A percentile compares a stretch with the other conserved stretches of the same genome.
These are phyloP conservation scores for Solanum acaule DNA, from an alignment of 257 asterid species.

Conservation along the genomic window DNA sequence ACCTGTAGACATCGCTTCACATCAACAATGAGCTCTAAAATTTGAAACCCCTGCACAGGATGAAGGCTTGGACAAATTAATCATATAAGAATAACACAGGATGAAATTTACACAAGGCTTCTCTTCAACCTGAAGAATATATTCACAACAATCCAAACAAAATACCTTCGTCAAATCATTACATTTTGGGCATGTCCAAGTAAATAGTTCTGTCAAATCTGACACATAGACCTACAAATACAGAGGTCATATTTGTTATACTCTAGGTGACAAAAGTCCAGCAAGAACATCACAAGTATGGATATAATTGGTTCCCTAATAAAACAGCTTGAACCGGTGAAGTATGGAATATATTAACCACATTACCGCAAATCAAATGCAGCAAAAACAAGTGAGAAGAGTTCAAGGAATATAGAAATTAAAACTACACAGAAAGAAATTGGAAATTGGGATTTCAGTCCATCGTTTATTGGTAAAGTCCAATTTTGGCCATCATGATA, in stretches of 20 bases:
- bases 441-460: neutral
- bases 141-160: neutral
- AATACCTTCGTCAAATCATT: constrained; percentile 63
- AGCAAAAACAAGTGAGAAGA: neutral
- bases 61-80: neutral
- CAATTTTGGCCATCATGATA: neutral
- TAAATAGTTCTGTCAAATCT: constrained; percentile 71
- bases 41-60: constrained; percentile 75
- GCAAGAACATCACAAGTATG: neutral
- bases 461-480: neutral
- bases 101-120: neutral
- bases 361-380: neutral
- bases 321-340: neutral
- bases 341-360: neutral
- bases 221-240: constrained; percentile 73
- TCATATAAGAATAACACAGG: neutral
- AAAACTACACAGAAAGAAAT: neutral
- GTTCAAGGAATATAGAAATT: neutral
- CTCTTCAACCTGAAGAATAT: neutral
- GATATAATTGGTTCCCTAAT: neutral
- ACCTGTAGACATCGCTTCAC: constrained; percentile 91
- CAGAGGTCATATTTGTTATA: neutral
- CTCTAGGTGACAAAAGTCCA: neutral
- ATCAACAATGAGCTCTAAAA: constrained; percentile 81
- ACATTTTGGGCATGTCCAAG: constrained; percentile 97